These are phyloP conservation scores for Naematelia aurantialba DNA, from an alignment of 768 basidiomycete genomes.

Conservation along the genomic window DNA sequence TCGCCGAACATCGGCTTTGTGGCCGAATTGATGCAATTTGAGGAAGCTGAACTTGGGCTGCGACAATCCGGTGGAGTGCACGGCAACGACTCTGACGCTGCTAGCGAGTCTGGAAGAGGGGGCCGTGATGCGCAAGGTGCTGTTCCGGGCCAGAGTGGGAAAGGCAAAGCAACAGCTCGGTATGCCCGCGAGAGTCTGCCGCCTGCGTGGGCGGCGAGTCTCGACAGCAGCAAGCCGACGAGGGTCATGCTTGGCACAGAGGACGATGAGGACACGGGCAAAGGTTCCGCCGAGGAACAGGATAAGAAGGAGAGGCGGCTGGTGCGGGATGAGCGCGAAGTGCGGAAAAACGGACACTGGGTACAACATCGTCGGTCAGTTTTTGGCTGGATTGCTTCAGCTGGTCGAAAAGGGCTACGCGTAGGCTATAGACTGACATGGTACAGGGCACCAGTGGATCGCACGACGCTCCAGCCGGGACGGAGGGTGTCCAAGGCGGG, in stretches of 20 bases:
- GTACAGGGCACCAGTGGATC: constrained; percentile 70
- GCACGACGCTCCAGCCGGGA: constrained; percentile 81
- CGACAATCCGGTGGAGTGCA: constrained; percentile 52
- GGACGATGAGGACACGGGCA: constrained; percentile 16
- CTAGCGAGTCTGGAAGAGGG: constrained; percentile 34
- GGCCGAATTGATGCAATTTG: constrained; percentile 92
- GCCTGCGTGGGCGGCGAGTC: constrained; percentile 53
- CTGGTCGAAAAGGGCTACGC: neutral
- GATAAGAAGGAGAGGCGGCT: constrained; percentile 6
- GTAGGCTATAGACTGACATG: neutral
- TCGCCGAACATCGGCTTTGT: constrained; percentile 98
- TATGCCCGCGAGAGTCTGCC: constrained; percentile 75
- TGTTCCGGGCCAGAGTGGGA: constrained; percentile 31
- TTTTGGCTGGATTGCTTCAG: neutral
- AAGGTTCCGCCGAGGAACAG: constrained; percentile 62
- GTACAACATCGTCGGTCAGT: constrained; percentile 67
- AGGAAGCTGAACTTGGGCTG: constrained; percentile 80
- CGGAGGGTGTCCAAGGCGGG: constrained; percentile 90
- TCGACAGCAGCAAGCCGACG: constrained; percentile 36
- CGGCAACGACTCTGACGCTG: constrained; percentile 10
- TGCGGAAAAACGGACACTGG: constrained; percentile 83
- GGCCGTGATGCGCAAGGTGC: constrained; percentile 17
- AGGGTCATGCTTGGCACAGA: constrained; percentile 4
- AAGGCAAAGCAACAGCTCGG: constrained; percentile 49
- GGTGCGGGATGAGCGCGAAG: constrained; percentile 62